A percentile compares a stretch with the other conserved stretches of the same genome.
These are phyloP conservation scores for Hebeloma cylindrosporum DNA, from an alignment of 768 basidiomycete genomes.

Conservation along the genomic window DNA sequence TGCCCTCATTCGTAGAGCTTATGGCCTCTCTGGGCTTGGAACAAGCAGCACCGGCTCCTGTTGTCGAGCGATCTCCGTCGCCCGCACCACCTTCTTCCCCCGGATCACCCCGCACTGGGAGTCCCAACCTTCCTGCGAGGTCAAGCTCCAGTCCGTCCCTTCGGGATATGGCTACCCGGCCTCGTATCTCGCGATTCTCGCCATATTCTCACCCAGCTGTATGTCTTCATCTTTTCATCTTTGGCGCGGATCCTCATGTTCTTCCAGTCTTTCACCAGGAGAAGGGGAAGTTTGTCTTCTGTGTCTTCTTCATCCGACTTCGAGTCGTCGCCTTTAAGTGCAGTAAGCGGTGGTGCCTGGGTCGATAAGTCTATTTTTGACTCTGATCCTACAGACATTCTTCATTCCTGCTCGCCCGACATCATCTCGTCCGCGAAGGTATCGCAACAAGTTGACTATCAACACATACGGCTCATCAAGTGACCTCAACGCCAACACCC, in stretches of 20 bases:
- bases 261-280: constrained; percentile 36
- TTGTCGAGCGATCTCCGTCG: constrained; percentile 38
- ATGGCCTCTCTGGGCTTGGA: constrained; percentile 82
- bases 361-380: constrained; percentile 4
- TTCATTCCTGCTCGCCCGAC: constrained; percentile 39
- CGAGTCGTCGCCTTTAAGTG: constrained; percentile 36
- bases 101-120: constrained; percentile 38
- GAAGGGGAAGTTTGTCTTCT: constrained; percentile 50
- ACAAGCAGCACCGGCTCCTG: constrained; percentile 35
- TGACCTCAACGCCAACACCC: constrained; percentile 63
- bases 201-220: constrained; percentile 48
- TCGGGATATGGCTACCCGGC: constrained; percentile 39
- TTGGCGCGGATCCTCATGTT: constrained; percentile 8
- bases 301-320: constrained; percentile 41
- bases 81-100: constrained; percentile 47
- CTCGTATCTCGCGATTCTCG: constrained; percentile 43
- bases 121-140: constrained; percentile 34
- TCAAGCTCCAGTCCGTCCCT: constrained; percentile 47
- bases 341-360: constrained; percentile 18
- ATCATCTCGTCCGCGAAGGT: constrained; percentile 44
- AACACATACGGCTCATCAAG: constrained; percentile 49
- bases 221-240: constrained; percentile 18
- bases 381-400: constrained; percentile 29
- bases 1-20: constrained; percentile 86
- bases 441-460: constrained; percentile 45